Base-by-base conservation (phyloP, 2,329 filamentous ascomycete genomes). In the Colletotrichum eleusines region DNA sequence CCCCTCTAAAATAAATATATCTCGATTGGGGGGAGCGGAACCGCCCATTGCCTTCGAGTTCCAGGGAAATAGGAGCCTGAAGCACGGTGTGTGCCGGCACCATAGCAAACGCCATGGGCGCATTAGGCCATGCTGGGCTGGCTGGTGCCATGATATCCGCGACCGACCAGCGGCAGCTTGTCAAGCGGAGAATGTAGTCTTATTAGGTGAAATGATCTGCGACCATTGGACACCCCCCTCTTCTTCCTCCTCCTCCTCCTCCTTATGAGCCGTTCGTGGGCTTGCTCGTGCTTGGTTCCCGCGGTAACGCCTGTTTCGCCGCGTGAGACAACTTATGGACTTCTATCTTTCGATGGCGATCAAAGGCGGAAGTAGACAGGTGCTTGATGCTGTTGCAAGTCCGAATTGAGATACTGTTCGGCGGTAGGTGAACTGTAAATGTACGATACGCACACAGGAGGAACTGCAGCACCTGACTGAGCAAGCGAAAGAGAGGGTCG, bases 111-210 rank as follows among this genome's bases (percentile, higher is more conserved):
- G 28, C 64, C 51, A 68, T 31, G 42, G 50, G 51, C 68, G 64
- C 58, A 58, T 63, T 58, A 54, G 58, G 53, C 46, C 58, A n/a
- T 12, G 26, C 46, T 53, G 57, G 23, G 31, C 51, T 42, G 23
- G 31, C 51, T 42, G 44, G 58, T 44, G 64, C 64, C 28, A 67
- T 63, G 51, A 59, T 68, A 63, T 50, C 64, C 58, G 58, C 68
- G 58, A 68, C 58, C 53, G 44, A 67, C 51, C 51, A 65, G 59
- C 69, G 51, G 66, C 61, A 61, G 60, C 69, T 40, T 69, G 69
- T 70, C 55, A 61, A 60, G 61, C 60, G 66, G 60, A 62, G 66
- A 72, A 70, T 72, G 66, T 61, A 66, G 66, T 72, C 61, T 70
- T 57, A 70, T 72, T 72, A 72, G 35, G 42, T 63, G 58, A 59